phyloP scores from a whole-genome alignment of 805 yeast genomes.

The Nakazawaea wickerhamii region DNA sequence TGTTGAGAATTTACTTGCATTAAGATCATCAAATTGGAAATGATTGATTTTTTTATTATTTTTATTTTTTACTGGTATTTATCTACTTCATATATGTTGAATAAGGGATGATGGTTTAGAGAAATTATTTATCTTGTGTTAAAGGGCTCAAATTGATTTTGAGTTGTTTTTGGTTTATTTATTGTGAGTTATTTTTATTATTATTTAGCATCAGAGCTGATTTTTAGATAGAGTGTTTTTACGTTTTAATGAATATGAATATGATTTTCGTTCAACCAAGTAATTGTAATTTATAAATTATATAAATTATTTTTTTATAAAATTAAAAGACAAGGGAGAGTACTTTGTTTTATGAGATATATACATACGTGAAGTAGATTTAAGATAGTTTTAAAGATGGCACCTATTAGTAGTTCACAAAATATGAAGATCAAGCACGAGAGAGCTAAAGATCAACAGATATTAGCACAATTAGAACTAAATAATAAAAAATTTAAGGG shows the following conservation, averaged over 20 bases:
- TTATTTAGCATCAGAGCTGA: not conserved
- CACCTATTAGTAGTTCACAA: not conserved
- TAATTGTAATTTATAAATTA: no score
- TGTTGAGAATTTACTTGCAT: constrained; percentile 35
- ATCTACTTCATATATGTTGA: not conserved
- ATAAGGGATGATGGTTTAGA: no score
- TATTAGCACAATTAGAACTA: not conserved
- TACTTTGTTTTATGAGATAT: no score
- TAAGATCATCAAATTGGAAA: constrained; percentile 33
- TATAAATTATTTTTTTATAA: no score
- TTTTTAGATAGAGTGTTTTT: not conserved
- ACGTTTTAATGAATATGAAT: not conserved
- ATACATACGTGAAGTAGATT: no score
- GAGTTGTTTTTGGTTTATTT: not conserved
- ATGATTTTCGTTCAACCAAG: no score
- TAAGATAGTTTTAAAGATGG: not conserved
- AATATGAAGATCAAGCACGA: not conserved
- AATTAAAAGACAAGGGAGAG: no score
- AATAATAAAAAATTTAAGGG: not conserved
- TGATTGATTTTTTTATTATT: constrained; percentile 5
- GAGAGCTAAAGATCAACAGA: not conserved
- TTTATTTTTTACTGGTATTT: not conserved
- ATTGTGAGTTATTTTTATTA: not conserved
- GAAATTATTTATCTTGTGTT: no score
- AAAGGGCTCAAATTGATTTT: not conserved